phyloP scores from a whole-genome alignment of 2,329 filamentous ascomycete genomes.

The Exophiala sp. region DNA sequence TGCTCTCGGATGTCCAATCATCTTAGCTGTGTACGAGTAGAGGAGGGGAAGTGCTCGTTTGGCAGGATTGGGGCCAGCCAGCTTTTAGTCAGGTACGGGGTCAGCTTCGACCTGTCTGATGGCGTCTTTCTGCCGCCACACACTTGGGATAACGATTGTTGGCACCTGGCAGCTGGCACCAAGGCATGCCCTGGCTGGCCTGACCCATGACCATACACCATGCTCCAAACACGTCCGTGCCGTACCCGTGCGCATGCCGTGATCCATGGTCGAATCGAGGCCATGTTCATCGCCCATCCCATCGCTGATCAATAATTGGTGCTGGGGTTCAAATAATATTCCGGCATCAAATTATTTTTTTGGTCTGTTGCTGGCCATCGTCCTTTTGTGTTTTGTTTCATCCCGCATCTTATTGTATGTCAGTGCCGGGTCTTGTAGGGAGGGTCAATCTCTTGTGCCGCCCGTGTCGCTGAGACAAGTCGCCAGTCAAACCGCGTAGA shows the following conservation, averaged over 20 bases:
- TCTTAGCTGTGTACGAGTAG: not conserved
- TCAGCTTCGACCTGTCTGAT: conserved; percentile 1
- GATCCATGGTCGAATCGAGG: not conserved
- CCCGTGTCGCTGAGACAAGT: conserved; percentile 15
- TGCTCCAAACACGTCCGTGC: not conserved
- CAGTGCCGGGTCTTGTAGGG: not conserved
- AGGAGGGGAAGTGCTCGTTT: conserved; percentile 1
- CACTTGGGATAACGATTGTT: not conserved
- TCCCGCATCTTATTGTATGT: not conserved
- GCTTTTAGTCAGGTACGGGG: conserved; percentile 25
- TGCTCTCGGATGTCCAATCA: too few relatives aligned
- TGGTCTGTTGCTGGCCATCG: not conserved
- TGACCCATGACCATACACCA: conserved; percentile 19
- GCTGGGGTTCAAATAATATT: not conserved
- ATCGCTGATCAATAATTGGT: not conserved
- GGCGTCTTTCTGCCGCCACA: conserved; percentile 1
- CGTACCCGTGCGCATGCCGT: not conserved
- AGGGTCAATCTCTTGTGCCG: conserved; percentile 18
- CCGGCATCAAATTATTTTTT: too few relatives aligned
- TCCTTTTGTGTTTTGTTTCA: not conserved
- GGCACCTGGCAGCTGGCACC: too few relatives aligned
- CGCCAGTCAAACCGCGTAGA: conserved; percentile 11
- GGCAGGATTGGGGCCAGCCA: conserved; percentile 9
- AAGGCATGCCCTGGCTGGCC: not conserved
- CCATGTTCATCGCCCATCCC: conserved; percentile 1